phyloP scores from a whole-genome alignment of 2,329 filamentous ascomycete genomes.

The Fusarium equiseti region DNA sequence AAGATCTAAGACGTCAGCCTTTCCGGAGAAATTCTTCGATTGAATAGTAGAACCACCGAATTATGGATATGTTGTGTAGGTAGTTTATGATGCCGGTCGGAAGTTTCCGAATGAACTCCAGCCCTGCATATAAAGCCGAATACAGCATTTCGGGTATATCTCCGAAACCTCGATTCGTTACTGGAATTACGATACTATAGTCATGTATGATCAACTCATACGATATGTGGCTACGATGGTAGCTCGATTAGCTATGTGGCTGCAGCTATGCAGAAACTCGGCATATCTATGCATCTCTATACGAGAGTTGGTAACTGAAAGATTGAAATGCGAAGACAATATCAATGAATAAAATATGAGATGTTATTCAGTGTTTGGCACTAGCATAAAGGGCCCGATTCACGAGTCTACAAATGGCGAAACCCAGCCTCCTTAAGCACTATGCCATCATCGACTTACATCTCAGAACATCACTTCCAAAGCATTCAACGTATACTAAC shows the following conservation, averaged over 20 bases:
- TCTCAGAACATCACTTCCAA: background rate
- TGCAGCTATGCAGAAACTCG: background rate
- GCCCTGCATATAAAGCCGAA: background rate
- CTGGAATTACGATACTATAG: background rate
- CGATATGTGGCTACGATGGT: background rate
- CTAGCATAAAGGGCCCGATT: background rate
- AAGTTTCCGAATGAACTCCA: background rate
- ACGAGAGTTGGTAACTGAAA: background rate
- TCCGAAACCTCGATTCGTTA: background rate
- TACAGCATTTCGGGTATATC: background rate
- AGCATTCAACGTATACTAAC: background rate
- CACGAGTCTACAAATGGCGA: fast-evolving
- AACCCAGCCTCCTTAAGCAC: background rate
- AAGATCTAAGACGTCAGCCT: background rate
- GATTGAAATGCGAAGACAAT: background rate
- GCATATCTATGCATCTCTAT: background rate
- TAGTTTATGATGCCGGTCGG: background rate
- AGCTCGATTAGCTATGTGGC: background rate
- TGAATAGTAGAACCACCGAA: background rate
- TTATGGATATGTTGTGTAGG: background rate
- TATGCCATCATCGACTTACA: background rate
- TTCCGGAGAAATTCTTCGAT: background rate
- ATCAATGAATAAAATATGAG: background rate
- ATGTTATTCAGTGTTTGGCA: background rate
- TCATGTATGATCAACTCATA: background rate